Evolutionary conservation across 495 filamentous ascomycete species (phyloP), one percentile per base, ranked within the genome.

Genomic region (Penicillium argentinense): DNA sequence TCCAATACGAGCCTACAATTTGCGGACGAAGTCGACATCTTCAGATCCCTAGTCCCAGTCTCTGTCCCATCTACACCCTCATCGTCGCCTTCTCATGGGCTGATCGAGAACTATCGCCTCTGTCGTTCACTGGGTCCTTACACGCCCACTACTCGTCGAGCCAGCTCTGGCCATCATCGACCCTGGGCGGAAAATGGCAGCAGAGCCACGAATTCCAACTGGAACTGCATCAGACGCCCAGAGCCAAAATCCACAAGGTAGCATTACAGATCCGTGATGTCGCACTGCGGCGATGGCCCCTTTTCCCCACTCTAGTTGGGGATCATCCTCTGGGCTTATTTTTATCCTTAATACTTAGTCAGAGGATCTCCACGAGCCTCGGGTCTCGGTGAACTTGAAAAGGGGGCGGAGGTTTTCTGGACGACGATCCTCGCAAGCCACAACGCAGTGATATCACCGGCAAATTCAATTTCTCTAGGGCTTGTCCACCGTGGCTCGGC

Each of bases 391-490:
- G 42, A 43, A 47, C 21, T 34, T 29, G 34, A 54, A 33, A 40
- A 25, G 38, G 40, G 51, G 49, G 26, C 14, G 38, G 16, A 9
- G 25, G 26, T 29, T 28, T 46, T 27, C 22, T 38, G 21, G 46
- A 33, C 40, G 33, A 48, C 43, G 52, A 55, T 51, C 47, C 47
- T 47, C 49, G 25, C 43, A 48, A 59, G 56, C 56, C 56, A 56
- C 56, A 37, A 12, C 16, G 13, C 17, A 7, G 24, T 49, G 37
- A 39, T 40, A 29, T 47, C 19, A 47, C 36, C 38, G 30, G 21
- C 19, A 43, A 40, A 42, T 50, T 14, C 33, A 19, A 34, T 39
- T 39, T 26, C 8, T 47, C n/a, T 46, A 30, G 41, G 41, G 45
- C 50, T 50, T 49, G 43, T 39, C n/a, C n/a, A n/a, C n/a, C n/a